Conservation (phyloP, 2,329 filamentous ascomycete species). For the Calcarisporium arbuscula region DNA sequence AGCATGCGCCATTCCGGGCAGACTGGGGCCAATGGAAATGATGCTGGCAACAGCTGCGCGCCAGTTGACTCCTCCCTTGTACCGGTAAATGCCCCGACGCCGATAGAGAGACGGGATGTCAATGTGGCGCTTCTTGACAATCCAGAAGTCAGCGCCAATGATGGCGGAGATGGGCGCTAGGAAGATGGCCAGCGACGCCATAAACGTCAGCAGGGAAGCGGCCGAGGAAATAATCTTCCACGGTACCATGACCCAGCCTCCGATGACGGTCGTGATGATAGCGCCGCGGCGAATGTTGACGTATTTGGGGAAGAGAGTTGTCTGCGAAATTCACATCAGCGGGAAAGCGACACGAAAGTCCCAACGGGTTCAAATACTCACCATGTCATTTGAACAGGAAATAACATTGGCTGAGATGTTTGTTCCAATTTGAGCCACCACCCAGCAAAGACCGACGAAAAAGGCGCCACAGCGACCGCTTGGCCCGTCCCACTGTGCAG, state of each 20-base stretch:
- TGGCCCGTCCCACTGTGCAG: constrained; percentile 36
- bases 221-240: constrained; percentile 61
- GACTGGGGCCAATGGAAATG: constrained; percentile 47
- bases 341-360: constrained; percentile 44
- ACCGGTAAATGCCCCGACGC: constrained; percentile 37
- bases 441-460: constrained; percentile 46
- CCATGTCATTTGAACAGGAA: constrained; percentile 47
- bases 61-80: constrained; percentile 48
- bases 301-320: constrained; percentile 43
- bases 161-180: constrained; percentile 58
- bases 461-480: constrained; percentile 35
- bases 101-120: constrained; percentile 32
- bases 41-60: constrained; percentile 51
- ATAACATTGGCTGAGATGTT: constrained; percentile 53
- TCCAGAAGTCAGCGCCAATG: constrained; percentile 54
- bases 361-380: too few species aligned
- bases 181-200: constrained; percentile 55
- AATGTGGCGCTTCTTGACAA: constrained; percentile 46
- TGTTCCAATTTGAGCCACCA: constrained; percentile 49
- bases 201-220: constrained; percentile 55
- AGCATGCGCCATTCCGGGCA: constrained; percentile 47
- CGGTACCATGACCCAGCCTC: constrained; percentile 54
- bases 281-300: constrained; percentile 52
- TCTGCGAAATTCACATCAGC: constrained; percentile 37
- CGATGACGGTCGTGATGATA: constrained; percentile 47